Percentiles rank a stretch among this genome's conserved stretches.
These are phyloP conservation scores for Hypericum androsaemum DNA, from an alignment of 345 rosid species.

Conservation along the genomic window DNA sequence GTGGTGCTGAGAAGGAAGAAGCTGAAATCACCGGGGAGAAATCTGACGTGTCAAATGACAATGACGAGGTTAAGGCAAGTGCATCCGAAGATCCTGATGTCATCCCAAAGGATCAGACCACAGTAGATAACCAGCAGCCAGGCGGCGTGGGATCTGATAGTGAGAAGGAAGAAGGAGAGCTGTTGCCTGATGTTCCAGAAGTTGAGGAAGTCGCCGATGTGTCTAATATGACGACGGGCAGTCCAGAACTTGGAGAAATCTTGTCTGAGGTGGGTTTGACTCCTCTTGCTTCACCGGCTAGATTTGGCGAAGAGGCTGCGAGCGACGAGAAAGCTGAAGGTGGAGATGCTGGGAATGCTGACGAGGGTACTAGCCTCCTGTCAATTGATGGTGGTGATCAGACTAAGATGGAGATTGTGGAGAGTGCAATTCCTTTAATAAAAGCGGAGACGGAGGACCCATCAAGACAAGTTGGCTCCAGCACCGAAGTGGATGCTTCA, in stretches of 20 bases:
- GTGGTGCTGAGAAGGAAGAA: conserved; percentile 52
- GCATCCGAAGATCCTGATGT: conserved; percentile 37
- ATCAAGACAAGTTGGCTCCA: conserved; percentile 7
- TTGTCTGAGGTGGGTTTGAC: conserved; percentile 36
- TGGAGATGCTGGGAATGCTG: conserved; percentile 34
- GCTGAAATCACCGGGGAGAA: conserved; percentile 41
- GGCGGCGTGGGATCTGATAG: conserved; percentile 39
- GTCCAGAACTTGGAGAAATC: conserved; percentile 48
- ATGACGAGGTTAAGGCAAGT: conserved; percentile 33
- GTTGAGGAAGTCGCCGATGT: conserved; percentile 39
- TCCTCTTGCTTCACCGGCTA: conserved; percentile 52
- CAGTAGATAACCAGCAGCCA: conserved; percentile 39
- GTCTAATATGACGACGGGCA: conserved; percentile 24
- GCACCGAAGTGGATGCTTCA: conserved; percentile 20
- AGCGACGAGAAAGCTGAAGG: conserved; percentile 60
- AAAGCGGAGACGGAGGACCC: conserved; percentile 19
- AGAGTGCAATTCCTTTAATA: conserved; percentile 21
- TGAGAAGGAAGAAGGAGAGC: conserved; percentile 91
- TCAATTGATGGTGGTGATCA: conserved; percentile 35
- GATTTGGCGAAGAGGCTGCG: conserved; percentile 40
- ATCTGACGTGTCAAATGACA: conserved; percentile 36
- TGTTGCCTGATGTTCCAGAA: conserved; percentile 51
- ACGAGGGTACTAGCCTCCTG: conserved; percentile 54
- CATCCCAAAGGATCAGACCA: conserved; percentile 35
- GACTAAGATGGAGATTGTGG: conserved; percentile 27